These are phyloP conservation scores for Acanthamoeba lenticulata DNA, from an alignment of 208 protist species.

Conservation along the genomic window DNA sequence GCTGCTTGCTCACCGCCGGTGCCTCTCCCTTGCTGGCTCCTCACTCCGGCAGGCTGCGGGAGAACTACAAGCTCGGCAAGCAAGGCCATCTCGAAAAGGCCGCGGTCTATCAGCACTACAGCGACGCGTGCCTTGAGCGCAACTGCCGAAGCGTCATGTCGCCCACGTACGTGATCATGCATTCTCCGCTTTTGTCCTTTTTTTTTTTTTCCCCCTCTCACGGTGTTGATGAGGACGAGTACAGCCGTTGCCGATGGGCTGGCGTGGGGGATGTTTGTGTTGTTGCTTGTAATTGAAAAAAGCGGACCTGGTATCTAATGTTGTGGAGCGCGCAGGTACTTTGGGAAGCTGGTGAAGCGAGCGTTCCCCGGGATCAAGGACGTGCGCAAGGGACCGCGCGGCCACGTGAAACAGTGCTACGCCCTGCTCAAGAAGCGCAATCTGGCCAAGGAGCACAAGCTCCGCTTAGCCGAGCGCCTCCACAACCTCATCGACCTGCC, in stretches of 20 bases:
- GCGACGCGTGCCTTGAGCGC: neutral
- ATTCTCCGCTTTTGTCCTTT: neutral
- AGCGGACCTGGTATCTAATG: too few relatives aligned
- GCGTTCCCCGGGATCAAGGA: constrained; percentile 11
- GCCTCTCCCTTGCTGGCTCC: too few relatives aligned
- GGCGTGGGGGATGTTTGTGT: too few relatives aligned
- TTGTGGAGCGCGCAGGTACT: too few relatives aligned
- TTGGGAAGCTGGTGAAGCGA: constrained; percentile 5
- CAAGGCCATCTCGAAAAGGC: constrained; percentile 14
- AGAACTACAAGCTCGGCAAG: neutral
- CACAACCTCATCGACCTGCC: neutral
- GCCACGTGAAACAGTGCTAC: neutral
- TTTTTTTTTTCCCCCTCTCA: too few relatives aligned
- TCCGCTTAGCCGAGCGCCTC: neutral
- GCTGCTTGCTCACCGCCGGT: too few relatives aligned
- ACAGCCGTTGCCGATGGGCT: too few relatives aligned
- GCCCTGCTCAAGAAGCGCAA: neutral
- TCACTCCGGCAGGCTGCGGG: neutral
- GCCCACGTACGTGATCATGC: neutral
- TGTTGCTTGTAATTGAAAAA: too few relatives aligned
- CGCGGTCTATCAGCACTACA: neutral
- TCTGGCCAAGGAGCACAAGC: neutral
- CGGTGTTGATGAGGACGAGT: too few relatives aligned
- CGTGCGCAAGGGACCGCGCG: neutral
- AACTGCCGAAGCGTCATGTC: neutral